Conservation (phyloP, 495 filamentous ascomycete genomes). For the Penicillium paxilli region DNA sequence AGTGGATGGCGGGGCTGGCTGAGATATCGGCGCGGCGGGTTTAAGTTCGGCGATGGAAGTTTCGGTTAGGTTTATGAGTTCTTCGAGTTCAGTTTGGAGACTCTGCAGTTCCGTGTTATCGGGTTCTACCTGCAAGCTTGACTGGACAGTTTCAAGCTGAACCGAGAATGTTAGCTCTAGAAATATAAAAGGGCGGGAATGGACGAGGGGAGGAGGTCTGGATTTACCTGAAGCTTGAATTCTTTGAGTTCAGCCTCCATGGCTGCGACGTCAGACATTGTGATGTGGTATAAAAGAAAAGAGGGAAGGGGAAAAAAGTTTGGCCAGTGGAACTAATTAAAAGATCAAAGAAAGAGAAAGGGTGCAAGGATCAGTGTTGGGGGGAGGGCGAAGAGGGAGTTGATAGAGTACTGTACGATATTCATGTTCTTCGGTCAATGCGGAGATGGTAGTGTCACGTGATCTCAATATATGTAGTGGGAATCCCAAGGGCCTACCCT, state of each 20-base stretch:
- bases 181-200: no score
- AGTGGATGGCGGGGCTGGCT: slow-evolving; percentile 44
- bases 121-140: slow-evolving; percentile 77
- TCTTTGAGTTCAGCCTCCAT: slow-evolving; percentile 78
- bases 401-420: no score
- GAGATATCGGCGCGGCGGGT: slow-evolving; percentile 50
- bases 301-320: not conserved
- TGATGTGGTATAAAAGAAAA: slow-evolving; percentile 14
- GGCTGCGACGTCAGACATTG: slow-evolving; percentile 60
- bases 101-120: slow-evolving; percentile 77
- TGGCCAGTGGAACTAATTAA: no score
- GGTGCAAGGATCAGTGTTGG: no score
- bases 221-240: slow-evolving; percentile 74
- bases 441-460: no score
- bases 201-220: not conserved
- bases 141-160: slow-evolving; percentile 79
- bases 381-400: no score
- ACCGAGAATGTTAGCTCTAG: not conserved
- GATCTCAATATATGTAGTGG: no score
- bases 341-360: not conserved
- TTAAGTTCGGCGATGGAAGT: slow-evolving; percentile 79
- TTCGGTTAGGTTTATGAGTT: slow-evolving; percentile 77
- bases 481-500: no score
- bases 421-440: no score
- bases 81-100: slow-evolving; percentile 79